Conservation (phyloP, 202 grass and related monocot genomes). For the Digitaria exilis region DNA sequence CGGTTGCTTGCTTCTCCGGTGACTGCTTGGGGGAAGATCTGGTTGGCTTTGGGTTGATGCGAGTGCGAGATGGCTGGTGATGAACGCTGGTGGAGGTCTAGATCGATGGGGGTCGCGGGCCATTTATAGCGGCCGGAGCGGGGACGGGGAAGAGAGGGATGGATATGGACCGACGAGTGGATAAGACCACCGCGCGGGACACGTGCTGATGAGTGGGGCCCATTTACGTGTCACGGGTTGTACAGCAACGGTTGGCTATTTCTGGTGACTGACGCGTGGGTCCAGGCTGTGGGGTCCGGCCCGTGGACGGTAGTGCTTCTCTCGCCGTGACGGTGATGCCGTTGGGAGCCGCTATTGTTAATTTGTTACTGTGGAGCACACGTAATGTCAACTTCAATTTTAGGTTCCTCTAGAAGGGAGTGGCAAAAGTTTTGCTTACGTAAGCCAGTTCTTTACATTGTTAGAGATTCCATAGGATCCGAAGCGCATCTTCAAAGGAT, state of each 20-base stretch:
- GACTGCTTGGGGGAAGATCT: too few species aligned
- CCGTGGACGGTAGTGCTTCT: not conserved
- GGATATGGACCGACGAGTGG: too few species aligned
- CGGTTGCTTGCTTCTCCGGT: not conserved
- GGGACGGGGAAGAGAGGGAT: too few species aligned
- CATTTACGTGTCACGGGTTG: not conserved
- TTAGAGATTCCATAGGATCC: too few species aligned
- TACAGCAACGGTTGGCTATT: not conserved
- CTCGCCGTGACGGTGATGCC: not conserved
- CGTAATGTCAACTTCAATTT: too few species aligned
- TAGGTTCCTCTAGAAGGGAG: too few species aligned
- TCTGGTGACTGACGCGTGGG: not conserved
- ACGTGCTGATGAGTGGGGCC: not conserved
- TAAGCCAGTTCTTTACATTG: too few species aligned
- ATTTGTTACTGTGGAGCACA: too few species aligned
- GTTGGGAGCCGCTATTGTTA: not conserved
- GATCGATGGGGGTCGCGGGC: not conserved
- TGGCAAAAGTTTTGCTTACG: too few species aligned
- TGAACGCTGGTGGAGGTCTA: not conserved
- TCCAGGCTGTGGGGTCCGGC: not conserved
- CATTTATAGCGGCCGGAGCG: conserved; percentile 28
- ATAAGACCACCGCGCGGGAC: conserved; percentile 45
- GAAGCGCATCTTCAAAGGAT: too few species aligned
- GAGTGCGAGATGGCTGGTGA: not conserved
- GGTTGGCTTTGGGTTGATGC: not conserved